Percentiles rank a stretch among this genome's conserved stretches.
Conservation (phyloP, 106 monocot genomes). For the Dioscorea zingiberensis region DNA sequence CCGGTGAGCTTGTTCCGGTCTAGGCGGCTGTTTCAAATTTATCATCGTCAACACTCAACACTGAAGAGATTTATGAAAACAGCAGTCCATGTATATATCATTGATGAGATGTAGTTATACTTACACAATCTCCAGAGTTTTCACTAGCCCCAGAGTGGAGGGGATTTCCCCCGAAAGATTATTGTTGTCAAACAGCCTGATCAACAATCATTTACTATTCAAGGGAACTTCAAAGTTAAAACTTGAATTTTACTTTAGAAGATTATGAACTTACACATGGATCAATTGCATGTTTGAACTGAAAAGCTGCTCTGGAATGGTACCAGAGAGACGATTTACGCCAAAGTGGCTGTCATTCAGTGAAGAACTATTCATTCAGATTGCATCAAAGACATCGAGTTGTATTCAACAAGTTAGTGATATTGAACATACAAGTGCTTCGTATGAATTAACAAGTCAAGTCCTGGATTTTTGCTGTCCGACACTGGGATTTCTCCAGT, state of each 20-base stretch:
- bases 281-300: conserved; percentile 53
- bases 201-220: neutral
- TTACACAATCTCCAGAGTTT: conserved; percentile 56
- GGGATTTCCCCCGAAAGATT: conserved; percentile 56
- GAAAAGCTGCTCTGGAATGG: conserved; percentile 57
- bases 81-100: no score
- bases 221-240: no score
- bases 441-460: conserved; percentile 25
- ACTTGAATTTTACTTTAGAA: neutral
- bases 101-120: conserved; percentile 13
- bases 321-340: conserved; percentile 49
- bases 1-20: conserved; percentile 56
- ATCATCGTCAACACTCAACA: neutral
- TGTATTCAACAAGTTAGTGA: neutral
- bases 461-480: conserved; percentile 24
- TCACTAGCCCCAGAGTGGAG: conserved; percentile 41
- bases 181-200: conserved; percentile 69
- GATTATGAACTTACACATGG: conserved; percentile 47
- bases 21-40: conserved; percentile 38
- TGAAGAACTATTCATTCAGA: neutral
- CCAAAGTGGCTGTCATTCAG: conserved; percentile 55
- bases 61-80: neutral
- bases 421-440: conserved; percentile 43
- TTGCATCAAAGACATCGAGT: neutral
- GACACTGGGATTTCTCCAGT: conserved; percentile 54